Evolutionary conservation across 2,329 filamentous ascomycete species (phyloP).

Genomic region (Alternaria incomplexa): DNA sequence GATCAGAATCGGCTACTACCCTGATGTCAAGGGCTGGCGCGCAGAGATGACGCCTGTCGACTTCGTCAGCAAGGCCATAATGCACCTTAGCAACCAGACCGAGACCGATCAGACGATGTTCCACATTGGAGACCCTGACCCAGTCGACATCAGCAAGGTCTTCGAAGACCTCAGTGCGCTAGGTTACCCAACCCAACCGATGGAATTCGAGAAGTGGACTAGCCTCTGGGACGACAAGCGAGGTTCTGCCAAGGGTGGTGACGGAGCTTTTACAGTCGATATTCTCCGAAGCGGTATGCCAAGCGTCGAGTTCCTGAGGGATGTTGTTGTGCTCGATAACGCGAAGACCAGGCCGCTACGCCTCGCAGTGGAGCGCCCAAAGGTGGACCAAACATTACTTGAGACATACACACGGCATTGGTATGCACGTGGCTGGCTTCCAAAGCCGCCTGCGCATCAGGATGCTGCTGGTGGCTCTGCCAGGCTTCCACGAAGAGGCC

Average conservation of each 20-base stretch:
- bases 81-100: conserved; percentile 70
- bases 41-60: conserved; percentile 86
- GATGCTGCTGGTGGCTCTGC: conserved; percentile 53
- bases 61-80: conserved; percentile 76
- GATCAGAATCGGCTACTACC: conserved; percentile 72
- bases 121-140: conserved; percentile 75
- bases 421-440: conserved; percentile 79
- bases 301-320: conserved; percentile 71
- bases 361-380: conserved; percentile 66
- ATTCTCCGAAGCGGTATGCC: conserved; percentile 84
- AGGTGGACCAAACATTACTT: conserved; percentile 72
- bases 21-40: conserved; percentile 75
- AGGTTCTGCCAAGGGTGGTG: conserved; percentile 67
- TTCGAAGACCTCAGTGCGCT: conserved; percentile 70
- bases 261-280: conserved; percentile 77
- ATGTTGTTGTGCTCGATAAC: conserved; percentile 76
- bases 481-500: conserved; percentile 59
- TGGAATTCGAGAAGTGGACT: conserved; percentile 77
- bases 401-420: conserved; percentile 82
- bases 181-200: conserved; percentile 71
- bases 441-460: conserved; percentile 63
- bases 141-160: conserved; percentile 68
- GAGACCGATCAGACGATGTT: conserved; percentile 70
- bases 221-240: conserved; percentile 74
- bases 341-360: conserved; percentile 67